Evolutionary conservation across 176 grass and related monocot genomes (phyloP).

Genomic region (Oryza glaberrima): DNA sequence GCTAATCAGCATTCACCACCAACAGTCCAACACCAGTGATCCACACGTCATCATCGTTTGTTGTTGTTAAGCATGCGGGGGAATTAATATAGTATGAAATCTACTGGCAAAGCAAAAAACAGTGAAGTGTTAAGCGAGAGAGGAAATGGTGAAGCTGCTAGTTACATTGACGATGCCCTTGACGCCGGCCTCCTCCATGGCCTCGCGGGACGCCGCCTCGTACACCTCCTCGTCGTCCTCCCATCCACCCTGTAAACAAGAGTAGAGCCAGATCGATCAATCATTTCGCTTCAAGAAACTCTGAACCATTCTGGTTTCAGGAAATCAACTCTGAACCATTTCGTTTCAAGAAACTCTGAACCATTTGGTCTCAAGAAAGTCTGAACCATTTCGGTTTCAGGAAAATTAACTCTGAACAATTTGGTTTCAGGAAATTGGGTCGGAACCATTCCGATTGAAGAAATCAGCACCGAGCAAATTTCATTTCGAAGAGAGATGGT

Average conservation of each 20-base stretch:
- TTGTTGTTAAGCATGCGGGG: not conserved
- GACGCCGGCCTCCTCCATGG: constrained; percentile 88
- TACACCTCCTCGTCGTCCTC: constrained; percentile 83
- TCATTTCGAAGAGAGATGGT: not conserved
- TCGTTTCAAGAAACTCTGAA: not conserved
- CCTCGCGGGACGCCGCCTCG: constrained; percentile 79
- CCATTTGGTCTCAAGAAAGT: not conserved
- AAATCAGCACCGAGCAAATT: not conserved
- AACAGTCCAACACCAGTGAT: not conserved
- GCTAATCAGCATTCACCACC: not conserved
- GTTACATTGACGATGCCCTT: constrained; percentile 72
- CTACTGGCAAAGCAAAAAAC: not conserved
- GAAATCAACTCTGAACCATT: not conserved
- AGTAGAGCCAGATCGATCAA: not conserved
- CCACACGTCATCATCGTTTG: constrained; percentile 1
- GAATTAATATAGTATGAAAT: constrained; percentile 1
- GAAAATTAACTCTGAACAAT: too few species aligned
- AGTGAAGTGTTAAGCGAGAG: not conserved
- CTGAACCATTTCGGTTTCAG: too few species aligned
- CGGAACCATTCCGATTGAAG: too few species aligned
- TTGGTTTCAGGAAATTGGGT: too few species aligned
- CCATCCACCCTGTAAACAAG: constrained; percentile 70
- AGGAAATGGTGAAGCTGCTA: not conserved
- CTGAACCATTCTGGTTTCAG: not conserved
- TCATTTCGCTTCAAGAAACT: not conserved